Conservation (phyloP, 371 early-diverging fungal species). For the Syncephalis plumigaleata region DNA sequence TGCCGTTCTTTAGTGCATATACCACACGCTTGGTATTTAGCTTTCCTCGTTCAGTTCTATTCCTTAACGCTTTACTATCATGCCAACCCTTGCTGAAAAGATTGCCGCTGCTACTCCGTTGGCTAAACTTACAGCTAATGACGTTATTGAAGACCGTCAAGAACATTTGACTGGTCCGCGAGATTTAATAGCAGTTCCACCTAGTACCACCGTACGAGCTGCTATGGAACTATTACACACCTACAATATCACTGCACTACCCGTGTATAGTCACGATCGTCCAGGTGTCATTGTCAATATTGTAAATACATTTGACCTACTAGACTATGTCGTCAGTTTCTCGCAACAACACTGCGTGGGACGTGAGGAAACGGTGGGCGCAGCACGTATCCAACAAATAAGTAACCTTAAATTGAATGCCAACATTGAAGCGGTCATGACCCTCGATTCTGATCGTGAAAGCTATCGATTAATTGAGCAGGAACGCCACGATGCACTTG, state of each 20-base stretch:
- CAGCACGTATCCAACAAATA: not conserved
- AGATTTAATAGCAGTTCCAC: conserved; percentile 24
- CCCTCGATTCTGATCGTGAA: conserved; percentile 31
- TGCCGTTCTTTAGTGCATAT: no score
- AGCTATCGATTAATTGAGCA: conserved; percentile 29
- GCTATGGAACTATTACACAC: conserved; percentile 21
- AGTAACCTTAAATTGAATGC: conserved; percentile 12
- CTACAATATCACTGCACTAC: conserved; percentile 31
- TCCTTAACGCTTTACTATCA: no score
- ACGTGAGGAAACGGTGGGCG: conserved; percentile 12
- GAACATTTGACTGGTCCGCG: no score
- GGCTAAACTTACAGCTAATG: no score
- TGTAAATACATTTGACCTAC: conserved; percentile 30
- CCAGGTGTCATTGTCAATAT: conserved; percentile 28
- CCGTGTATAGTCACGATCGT: conserved; percentile 27
- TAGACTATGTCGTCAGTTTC: conserved; percentile 19
- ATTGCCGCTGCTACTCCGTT: no score
- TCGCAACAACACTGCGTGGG: not conserved
- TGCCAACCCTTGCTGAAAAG: no score
- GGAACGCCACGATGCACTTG: conserved; percentile 21
- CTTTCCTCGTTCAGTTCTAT: no score
- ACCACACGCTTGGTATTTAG: no score
- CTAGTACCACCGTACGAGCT: conserved; percentile 23
- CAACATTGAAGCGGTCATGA: conserved; percentile 31
- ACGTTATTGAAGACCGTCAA: no score